Evolutionary conservation across 257 asterid species (phyloP).

Genomic region (Solanum peruvianum): DNA sequence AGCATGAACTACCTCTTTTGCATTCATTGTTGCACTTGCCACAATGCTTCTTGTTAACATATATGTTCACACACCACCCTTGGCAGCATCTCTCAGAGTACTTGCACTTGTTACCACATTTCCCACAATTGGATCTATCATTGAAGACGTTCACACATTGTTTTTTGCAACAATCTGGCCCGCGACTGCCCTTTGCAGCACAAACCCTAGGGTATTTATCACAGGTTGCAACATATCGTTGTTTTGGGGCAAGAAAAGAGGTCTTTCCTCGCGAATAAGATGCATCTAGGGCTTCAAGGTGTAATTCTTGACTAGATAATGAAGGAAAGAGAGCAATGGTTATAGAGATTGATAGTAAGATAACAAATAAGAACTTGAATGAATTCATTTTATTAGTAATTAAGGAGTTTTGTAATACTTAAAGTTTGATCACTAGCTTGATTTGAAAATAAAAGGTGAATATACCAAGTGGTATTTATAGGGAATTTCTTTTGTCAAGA

Average conservation of each 20-base stretch:
- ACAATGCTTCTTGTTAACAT: constrained; percentile 17
- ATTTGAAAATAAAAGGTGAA: neutral
- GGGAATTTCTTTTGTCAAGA: neutral
- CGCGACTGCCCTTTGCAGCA: neutral
- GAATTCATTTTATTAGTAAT: neutral
- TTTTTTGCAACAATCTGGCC: constrained; percentile 26
- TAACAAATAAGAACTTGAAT: neutral
- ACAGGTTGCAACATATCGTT: constrained; percentile 5
- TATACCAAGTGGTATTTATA: neutral
- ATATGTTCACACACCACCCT: constrained; percentile 5
- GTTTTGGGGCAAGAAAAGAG: neutral
- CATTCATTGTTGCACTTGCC: constrained; percentile 22
- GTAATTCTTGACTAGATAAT: neutral
- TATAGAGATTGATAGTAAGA: neutral
- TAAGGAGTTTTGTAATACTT: neutral
- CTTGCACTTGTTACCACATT: neutral
- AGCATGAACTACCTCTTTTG: constrained; percentile 10
- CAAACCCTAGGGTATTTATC: constrained; percentile 18
- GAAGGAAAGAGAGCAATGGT: neutral
- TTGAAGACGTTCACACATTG: neutral
- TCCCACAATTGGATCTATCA: neutral
- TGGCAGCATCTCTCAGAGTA: constrained; percentile 17
- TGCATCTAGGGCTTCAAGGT: neutral
- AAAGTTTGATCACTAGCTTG: neutral
- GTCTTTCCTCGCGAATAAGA: neutral